A percentile compares a stretch with the other conserved stretches of the same genome.
Evolutionary conservation across 1,284 basidiomycete genomes (phyloP).

Genomic region (Ustilago loliicola): DNA sequence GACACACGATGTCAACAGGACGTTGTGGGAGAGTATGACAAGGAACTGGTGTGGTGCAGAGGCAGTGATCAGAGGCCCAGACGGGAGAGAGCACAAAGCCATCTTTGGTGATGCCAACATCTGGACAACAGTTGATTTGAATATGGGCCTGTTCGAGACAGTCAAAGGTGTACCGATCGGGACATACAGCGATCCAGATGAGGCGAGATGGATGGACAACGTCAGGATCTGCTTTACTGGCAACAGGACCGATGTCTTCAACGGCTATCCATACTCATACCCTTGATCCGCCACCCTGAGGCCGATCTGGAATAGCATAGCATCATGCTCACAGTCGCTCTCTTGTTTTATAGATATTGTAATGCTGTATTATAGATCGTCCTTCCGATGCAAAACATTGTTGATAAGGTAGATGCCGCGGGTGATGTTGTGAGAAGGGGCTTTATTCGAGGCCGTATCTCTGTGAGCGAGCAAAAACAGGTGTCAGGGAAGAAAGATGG

Average conservation of each 20-base stretch:
- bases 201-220: conserved; percentile 31
- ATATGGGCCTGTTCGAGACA: conserved; percentile 41
- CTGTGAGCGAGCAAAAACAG: conserved; percentile 8
- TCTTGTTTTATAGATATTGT: conserved; percentile 3
- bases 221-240: conserved; percentile 28
- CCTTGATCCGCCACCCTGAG: background rate
- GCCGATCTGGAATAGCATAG: background rate
- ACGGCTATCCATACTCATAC: conserved; percentile 33
- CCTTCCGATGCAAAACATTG: conserved; percentile 11
- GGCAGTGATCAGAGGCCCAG: conserved; percentile 37
- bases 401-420: background rate
- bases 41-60: conserved; percentile 51
- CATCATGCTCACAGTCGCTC: background rate
- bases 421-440: background rate
- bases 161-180: conserved; percentile 36
- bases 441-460: conserved; percentile 32
- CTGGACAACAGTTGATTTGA: conserved; percentile 38
- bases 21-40: conserved; percentile 35
- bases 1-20: conserved; percentile 13
- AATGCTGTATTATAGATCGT: conserved; percentile 31
- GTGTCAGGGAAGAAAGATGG: background rate
- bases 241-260: conserved; percentile 27
- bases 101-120: conserved; percentile 39
- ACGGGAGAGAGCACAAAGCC: conserved; percentile 29
- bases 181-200: conserved; percentile 25